Percentiles rank a stretch among this genome's conserved stretches.
These are phyloP conservation scores for Phycomyces nitens DNA, from an alignment of 192 early-diverging fungal species.

Conservation along the genomic window DNA sequence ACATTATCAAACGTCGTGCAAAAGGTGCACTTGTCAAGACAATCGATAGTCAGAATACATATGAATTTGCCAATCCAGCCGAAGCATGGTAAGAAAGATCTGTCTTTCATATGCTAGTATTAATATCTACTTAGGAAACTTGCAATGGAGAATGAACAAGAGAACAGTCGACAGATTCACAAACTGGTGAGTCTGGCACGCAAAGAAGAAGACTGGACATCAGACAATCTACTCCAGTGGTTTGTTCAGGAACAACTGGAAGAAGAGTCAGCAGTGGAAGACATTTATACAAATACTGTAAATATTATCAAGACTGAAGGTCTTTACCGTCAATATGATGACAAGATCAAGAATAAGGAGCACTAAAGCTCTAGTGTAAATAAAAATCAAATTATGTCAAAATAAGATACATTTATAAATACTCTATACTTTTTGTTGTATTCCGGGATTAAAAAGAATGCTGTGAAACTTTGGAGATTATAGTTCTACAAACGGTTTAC, in stretches of 20 bases:
- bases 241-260: slow-evolving; percentile 39
- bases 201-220: slow-evolving; percentile 34
- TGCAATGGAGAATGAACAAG: slow-evolving; percentile 29
- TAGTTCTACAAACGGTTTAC: too few relatives aligned
- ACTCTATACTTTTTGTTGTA: too few relatives aligned
- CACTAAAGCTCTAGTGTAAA: slow-evolving; percentile 17
- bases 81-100: slow-evolving; percentile 29
- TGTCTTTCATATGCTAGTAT: background rate
- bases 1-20: slow-evolving; percentile 38
- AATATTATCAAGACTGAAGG: slow-evolving; percentile 32
- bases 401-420: too few relatives aligned
- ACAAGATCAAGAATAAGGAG: slow-evolving; percentile 31
- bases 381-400: too few relatives aligned
- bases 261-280: slow-evolving; percentile 37
- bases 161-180: slow-evolving; percentile 31
- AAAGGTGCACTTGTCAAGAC: slow-evolving; percentile 33
- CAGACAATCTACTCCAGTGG: slow-evolving; percentile 36
- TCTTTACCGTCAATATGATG: slow-evolving; percentile 34
- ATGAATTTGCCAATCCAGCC: slow-evolving; percentile 26
- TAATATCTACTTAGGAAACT: background rate
- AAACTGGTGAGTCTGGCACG: slow-evolving; percentile 29
- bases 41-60: background rate
- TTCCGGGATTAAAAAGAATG: background rate
- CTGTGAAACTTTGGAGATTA: too few relatives aligned
- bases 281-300: slow-evolving; percentile 35